Percentiles rank a stretch among this genome's conserved stretches.
phyloP scores from a whole-genome alignment of 495 filamentous ascomycete genomes.

The Parmelia sp. region DNA sequence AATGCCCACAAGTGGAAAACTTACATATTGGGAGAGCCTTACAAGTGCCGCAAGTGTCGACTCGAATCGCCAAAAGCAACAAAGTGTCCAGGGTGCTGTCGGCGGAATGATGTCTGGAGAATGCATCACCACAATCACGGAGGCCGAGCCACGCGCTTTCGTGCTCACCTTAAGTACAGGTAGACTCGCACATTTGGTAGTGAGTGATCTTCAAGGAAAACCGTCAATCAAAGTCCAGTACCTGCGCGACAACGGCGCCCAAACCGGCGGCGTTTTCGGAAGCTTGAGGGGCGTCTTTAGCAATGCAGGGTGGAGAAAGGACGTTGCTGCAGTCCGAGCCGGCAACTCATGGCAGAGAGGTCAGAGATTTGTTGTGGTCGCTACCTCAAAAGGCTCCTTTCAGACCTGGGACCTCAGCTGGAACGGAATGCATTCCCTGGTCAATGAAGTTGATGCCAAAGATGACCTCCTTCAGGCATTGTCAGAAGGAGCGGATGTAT shows the following conservation, averaged over 20 bases:
- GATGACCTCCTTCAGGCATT: conserved; percentile 32
- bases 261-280: conserved; percentile 60
- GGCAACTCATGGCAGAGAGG: conserved; percentile 64
- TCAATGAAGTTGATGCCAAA: conserved; percentile 46
- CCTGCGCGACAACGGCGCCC: conserved; percentile 50
- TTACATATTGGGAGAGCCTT: conserved; percentile 93
- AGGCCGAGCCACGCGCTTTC: conserved; percentile 81
- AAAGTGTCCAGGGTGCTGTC: conserved; percentile 67
- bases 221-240: conserved; percentile 69
- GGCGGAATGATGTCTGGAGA: conserved; percentile 72
- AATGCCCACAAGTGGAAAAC: conserved; percentile 71
- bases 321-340: conserved; percentile 69
- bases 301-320: conserved; percentile 57
- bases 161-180: conserved; percentile 77
- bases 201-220: conserved; percentile 79
- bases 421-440: conserved; percentile 59
- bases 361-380: conserved; percentile 75
- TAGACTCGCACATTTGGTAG: conserved; percentile 72
- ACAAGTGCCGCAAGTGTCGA: conserved; percentile 71
- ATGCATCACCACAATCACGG: conserved; percentile 64
- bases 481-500: conserved; percentile 22
- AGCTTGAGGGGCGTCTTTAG: conserved; percentile 67
- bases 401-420: conserved; percentile 84
- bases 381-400: conserved; percentile 64
- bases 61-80: conserved; percentile 67